Evolutionary conservation across 2,329 filamentous ascomycete species (phyloP), one percentile per base, ranked within the genome.

Genomic region (Talaromyces sp.): DNA sequence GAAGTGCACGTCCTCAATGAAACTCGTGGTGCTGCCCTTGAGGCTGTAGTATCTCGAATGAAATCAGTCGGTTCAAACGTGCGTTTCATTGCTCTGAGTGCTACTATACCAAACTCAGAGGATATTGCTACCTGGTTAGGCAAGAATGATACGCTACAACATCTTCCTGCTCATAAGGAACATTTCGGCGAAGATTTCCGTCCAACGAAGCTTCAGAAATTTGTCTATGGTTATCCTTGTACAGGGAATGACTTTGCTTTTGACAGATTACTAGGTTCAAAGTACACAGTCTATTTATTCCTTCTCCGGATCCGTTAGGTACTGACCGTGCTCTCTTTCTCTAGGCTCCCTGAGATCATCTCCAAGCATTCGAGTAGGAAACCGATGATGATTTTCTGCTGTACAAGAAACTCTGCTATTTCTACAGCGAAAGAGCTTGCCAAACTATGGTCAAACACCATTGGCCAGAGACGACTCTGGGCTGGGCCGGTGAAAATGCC

Each of bases 1-100:
- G 90, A 96, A 67, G 89, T 95, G 0, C 90, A 96, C 64, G 91
- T 94, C 36, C 78, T 96, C 55, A 93, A 91, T 65, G 89, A 94
- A 65, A 75, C 80, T 3, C 84, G 90, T 22, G 90, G 90, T 15
- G 89, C 90, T 11, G 92, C 88, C 0, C 78, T 96, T 1, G 90
- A 96, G 69, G 88, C 88, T 4, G 87, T 95, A 2, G 88, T 95
- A 0, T 93, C 89, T 15, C 85, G 90, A 8, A 95, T 94, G 89
- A 94, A 94, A 71, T 87, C 87, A 0, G 84, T 90, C 46, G 86
- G 86, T 11, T 84, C 85, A 0, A 82, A 87, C 67, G 84, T 94
- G 15, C 84, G 90, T 13, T 94, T 95, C 64, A 76, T 96, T 28
- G 89, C 90, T 1, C 73, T 95, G 46, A 93, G 89, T 68, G 90